Evolutionary conservation across 441 rosid species (phyloP), one percentile per base, ranked within the genome.

Genomic region (Gossypium gossypioides): DNA sequence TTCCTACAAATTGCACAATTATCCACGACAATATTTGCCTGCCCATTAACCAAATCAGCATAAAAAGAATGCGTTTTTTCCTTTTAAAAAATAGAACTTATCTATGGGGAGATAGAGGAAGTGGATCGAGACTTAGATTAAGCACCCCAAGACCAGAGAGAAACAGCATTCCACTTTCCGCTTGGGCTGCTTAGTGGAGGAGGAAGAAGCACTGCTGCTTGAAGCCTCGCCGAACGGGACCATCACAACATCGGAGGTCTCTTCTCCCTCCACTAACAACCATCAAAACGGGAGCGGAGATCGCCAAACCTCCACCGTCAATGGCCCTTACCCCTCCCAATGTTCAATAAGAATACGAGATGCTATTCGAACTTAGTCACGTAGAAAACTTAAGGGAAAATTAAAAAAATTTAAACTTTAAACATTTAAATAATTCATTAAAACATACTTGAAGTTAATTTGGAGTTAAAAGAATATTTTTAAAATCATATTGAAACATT

Each of bases 81-180:
- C 6, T 3, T 59, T 10, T 19, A 54, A 0, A 2, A 22, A 59
- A 4, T 10, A 15, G 1, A 6, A 68, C 60, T 29, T 64, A 61
- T 32, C 8, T 48, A 24, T 32, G 18, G 15, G 18, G 8, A 52
- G 8, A 69, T 3, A 22, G 22, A 19, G 6, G 1, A 6, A 32
- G 7, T 32, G 37, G 37, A 32, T 32, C 5, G 37, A 24, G 27
- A 68, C 60, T 29, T 64, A 64, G 78, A 21, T 34, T 34, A 62
- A 9, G 79, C 76, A 93, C 97, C 98, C 97, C 93, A 93, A 19
- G 97, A 96, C 96, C 97, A 93, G 50, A 91, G 97, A 12, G 97
- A 74, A 22, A 91, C 95, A 29, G 97, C 96, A 65, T 84, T 90
- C 98, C 98, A 91, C 84, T 91, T 93, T 51, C 87, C 88, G 84